These are phyloP conservation scores for Eremothecium coryli DNA, from an alignment of 1,139 yeast species.

Conservation along the genomic window DNA sequence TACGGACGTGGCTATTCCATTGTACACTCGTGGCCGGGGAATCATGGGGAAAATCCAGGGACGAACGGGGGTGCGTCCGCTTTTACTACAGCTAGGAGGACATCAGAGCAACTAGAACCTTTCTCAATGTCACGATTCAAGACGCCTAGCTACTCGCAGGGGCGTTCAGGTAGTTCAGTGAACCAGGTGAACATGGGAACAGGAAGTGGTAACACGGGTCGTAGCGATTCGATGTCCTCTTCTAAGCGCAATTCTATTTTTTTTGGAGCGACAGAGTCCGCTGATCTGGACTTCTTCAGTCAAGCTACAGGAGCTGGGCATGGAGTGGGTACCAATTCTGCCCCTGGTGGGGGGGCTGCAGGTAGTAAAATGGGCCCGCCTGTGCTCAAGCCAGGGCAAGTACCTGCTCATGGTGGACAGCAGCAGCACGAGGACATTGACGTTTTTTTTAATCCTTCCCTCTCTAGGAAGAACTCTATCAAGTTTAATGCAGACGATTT, in stretches of 20 bases:
- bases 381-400: slow-evolving; percentile 8
- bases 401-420: slow-evolving; percentile 6
- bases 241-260: slow-evolving; percentile 21
- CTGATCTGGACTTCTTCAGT: slow-evolving; percentile 20
- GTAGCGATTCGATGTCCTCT: slow-evolving; percentile 13
- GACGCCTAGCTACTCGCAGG: slow-evolving; percentile 26
- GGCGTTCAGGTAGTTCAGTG: slow-evolving; percentile 1
- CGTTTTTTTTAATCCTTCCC: slow-evolving; percentile 14
- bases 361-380: slow-evolving; percentile 15
- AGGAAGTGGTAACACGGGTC: slow-evolving; percentile 6
- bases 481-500: slow-evolving; percentile 24
- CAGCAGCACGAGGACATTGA: slow-evolving; percentile 14
- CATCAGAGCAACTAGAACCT: slow-evolving; percentile 40
- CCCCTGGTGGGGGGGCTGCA: slow-evolving; percentile 12
- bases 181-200: not conserved
- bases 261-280: slow-evolving; percentile 16
- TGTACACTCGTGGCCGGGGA: slow-evolving; percentile 28
- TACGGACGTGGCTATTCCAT: slow-evolving; percentile 33
- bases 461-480: slow-evolving; percentile 21
- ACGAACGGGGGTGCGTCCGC: slow-evolving; percentile 8
- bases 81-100: slow-evolving; percentile 29
- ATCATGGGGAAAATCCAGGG: slow-evolving; percentile 7
- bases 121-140: slow-evolving; percentile 32
- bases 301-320: slow-evolving; percentile 3
- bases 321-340: not conserved